Evolutionary conservation across 768 basidiomycete genomes (phyloP), one percentile per base, ranked within the genome.

Genomic region (Candolleomyces aberdarensis): DNA sequence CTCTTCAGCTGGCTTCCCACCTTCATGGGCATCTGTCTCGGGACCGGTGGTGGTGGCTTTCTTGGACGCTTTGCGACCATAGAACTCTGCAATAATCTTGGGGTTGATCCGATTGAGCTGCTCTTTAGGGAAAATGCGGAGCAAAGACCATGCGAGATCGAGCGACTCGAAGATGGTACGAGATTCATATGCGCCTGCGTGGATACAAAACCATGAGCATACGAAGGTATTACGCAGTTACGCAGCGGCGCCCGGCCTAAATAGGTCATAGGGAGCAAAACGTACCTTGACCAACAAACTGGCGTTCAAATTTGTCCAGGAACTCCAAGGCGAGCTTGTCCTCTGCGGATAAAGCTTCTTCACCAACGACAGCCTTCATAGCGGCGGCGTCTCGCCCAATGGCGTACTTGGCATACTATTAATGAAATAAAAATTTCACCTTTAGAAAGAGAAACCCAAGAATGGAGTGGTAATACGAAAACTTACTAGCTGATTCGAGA

Each of bases 311-410:
- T 75, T 96, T 94, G 71, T 96, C 94, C 65, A 99, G 77, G 82
- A 99, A 99, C 74, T 98, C 96, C 53, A 99, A 78, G 9, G 96
- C 96, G 43, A 97, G 83, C 77, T 97, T 98, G 75, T 99, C 97
- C 74, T 98, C 97, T 0, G 85, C 78, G 48, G 92, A 95, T 67
- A 98, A 76, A 20, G 97, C 96, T 75, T 99, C 97, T 76, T 98
- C 97, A 68, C 97, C 97, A 56, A 99, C 97, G 47, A 98, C 97
- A 62, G 97, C 97, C 75, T 98, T 98, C 97, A 99, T 99, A 13
- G 95, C 83, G 1, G 96, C 94, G 52, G 96, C 96, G 70, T 98
- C 96, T 71, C 94, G 87, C 54, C 95, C 96, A 70, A 97, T 96
- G 66, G 96, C 96, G 75, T 98, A 98, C 78, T 97, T 96, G 73